Percentiles rank a stretch among this genome's conserved stretches.
phyloP scores from a whole-genome alignment of 371 early-diverging fungal species.

The Coemansia linderi region DNA sequence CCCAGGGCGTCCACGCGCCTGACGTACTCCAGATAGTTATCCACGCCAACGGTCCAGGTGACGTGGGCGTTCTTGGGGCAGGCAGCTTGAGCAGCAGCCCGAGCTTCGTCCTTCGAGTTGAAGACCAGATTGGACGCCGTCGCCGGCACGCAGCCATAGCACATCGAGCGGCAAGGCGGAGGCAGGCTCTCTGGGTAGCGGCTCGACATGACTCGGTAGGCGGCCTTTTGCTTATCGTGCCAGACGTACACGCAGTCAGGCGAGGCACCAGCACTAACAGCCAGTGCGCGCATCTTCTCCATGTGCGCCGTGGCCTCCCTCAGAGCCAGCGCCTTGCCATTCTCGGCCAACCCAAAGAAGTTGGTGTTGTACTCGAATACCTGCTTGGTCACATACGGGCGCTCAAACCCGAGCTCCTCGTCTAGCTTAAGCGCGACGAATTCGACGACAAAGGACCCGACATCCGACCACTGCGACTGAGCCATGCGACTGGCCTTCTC shows the following conservation, averaged over 20 bases:
- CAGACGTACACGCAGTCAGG: slow-evolving; percentile 43
- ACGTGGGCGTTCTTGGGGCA: slow-evolving; percentile 4
- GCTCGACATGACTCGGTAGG: slow-evolving; percentile 43
- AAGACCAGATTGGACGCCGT: slow-evolving; percentile 30
- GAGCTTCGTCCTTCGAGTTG: slow-evolving; percentile 33
- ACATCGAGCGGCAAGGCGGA: slow-evolving; percentile 44
- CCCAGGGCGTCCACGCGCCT: slow-evolving; percentile 13
- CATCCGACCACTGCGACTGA: slow-evolving; percentile 35
- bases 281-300: slow-evolving; percentile 23
- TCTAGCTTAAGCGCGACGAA: slow-evolving; percentile 19
- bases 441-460: slow-evolving; percentile 31
- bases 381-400: slow-evolving; percentile 16
- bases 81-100: slow-evolving; percentile 18
- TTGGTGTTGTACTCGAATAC: slow-evolving; percentile 45
- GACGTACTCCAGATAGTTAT: slow-evolving; percentile 41
- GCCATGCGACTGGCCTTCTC: slow-evolving; percentile 26
- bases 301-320: slow-evolving; percentile 24
- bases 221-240: slow-evolving; percentile 52
- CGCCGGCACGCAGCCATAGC: slow-evolving; percentile 41
- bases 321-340: slow-evolving; percentile 31
- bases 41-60: slow-evolving; percentile 37
- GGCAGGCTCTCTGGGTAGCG: slow-evolving; percentile 26
- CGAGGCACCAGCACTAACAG: slow-evolving; percentile 25
- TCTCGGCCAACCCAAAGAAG: slow-evolving; percentile 42
- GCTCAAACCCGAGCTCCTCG: slow-evolving; percentile 29